Evolutionary conservation across 2,329 filamentous ascomycete genomes (phyloP).

Genomic region (Metarhizium brunneum): DNA sequence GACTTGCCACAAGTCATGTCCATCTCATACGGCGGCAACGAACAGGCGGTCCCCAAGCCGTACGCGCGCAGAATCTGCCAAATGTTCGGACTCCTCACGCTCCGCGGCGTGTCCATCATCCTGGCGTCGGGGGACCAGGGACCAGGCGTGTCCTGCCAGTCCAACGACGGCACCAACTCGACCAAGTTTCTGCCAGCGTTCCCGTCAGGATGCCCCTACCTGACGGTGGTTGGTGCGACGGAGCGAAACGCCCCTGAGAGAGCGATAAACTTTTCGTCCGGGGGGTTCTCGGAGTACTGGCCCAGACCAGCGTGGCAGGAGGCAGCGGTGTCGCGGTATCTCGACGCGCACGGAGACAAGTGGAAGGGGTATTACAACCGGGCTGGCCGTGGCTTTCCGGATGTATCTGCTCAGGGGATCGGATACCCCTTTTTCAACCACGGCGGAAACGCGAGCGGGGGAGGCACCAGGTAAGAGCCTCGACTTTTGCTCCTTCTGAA

Average conservation of each 20-base stretch:
- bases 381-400: constrained; percentile 49
- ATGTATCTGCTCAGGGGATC: constrained; percentile 46
- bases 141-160: constrained; percentile 24
- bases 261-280: constrained; percentile 42
- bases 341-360: constrained; percentile 30
- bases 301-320: constrained; percentile 33
- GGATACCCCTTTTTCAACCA: constrained; percentile 24
- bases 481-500: background rate
- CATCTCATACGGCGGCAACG: constrained; percentile 63
- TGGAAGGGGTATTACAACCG: constrained; percentile 39
- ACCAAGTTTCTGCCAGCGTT: constrained; percentile 25
- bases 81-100: constrained; percentile 55
- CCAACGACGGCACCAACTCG: constrained; percentile 25
- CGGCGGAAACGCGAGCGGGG: constrained; percentile 14
- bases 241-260: constrained; percentile 39
- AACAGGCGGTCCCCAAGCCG: constrained; percentile 49
- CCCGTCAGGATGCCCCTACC: constrained; percentile 43
- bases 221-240: constrained; percentile 55
- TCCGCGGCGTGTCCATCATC: constrained; percentile 58
- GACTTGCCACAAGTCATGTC: constrained; percentile 54
- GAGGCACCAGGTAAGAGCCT: constrained; percentile 22
- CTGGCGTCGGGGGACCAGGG: constrained; percentile 51
- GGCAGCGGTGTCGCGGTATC: constrained; percentile 35
- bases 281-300: constrained; percentile 41
- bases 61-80: constrained; percentile 45